These are phyloP conservation scores for Purshia tridentata DNA, from an alignment of 306 rosid species.

Conservation along the genomic window DNA sequence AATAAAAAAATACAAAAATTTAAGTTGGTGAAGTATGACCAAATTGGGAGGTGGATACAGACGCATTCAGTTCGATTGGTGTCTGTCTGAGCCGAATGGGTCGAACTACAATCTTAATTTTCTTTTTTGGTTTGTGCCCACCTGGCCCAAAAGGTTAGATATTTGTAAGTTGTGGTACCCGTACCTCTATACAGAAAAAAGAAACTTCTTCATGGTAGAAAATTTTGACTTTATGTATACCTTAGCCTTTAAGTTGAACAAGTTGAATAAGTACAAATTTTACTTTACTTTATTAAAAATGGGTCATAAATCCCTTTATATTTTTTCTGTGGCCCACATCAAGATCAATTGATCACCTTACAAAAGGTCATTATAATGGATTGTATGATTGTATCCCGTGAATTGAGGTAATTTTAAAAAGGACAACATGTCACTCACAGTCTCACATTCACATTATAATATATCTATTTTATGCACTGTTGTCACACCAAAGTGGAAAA, in stretches of 20 bases:
- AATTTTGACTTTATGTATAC: background rate
- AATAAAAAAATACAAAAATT: too few species aligned
- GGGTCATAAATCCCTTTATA: background rate
- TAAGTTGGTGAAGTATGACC: background rate
- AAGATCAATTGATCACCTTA: background rate
- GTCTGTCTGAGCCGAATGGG: background rate
- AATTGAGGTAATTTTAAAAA: background rate
- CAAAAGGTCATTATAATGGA: slow-evolving; percentile 3
- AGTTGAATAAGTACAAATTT: background rate
- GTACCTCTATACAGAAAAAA: background rate
- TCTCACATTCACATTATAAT: slow-evolving; percentile 6
- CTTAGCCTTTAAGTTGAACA: background rate
- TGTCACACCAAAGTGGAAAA: background rate
- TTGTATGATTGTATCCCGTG: background rate
- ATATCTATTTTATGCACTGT: background rate
- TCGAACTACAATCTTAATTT: background rate
- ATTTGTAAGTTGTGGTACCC: background rate
- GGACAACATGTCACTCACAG: background rate
- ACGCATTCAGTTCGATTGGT: background rate
- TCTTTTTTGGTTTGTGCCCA: background rate
- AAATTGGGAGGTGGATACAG: background rate
- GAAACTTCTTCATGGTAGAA: background rate
- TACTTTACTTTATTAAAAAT: background rate
- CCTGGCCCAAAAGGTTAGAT: background rate
- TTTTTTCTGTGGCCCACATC: background rate